Evolutionary conservation across 805 yeast species (phyloP).

Genomic region (Maudiozyma saulgeensis): DNA sequence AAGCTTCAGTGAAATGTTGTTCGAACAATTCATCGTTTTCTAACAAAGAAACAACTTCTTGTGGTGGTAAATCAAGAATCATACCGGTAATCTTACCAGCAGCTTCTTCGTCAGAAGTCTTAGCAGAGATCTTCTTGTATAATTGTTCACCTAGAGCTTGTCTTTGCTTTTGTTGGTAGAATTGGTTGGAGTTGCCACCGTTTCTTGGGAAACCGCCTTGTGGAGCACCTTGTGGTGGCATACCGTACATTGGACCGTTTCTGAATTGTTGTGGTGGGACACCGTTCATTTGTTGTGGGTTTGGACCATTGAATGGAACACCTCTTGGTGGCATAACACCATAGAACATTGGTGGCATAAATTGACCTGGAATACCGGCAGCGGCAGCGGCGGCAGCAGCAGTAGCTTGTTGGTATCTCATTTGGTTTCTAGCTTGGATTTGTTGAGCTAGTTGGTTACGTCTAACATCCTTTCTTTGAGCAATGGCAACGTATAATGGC

Average conservation of each 20-base stretch:
- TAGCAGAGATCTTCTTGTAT: constrained; percentile 83
- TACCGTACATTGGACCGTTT: constrained; percentile 81
- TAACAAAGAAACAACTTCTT: constrained; percentile 78
- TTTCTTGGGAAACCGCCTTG: constrained; percentile 43
- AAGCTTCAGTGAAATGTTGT: constrained; percentile 89
- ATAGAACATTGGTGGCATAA: constrained; percentile 33
- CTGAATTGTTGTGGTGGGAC: constrained; percentile 57
- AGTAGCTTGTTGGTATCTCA: constrained; percentile 96
- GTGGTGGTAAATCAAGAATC: constrained; percentile 91
- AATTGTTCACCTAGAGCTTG: constrained; percentile 96
- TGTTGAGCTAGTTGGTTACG: constrained; percentile 95
- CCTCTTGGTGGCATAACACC: constrained; percentile 72
- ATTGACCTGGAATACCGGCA: constrained; percentile 33
- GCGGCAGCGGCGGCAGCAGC: constrained; percentile 36
- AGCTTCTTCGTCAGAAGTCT: constrained; percentile 84
- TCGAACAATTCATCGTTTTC: constrained; percentile 85
- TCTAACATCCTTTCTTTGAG: constrained; percentile 97
- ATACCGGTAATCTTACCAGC: constrained; percentile 99
- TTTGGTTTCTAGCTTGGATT: constrained; percentile 94
- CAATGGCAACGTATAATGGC: constrained; percentile 96
- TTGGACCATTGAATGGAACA: constrained; percentile 68
- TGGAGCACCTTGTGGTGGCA: constrained; percentile 63
- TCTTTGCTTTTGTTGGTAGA: constrained; percentile 87
- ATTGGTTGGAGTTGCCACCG: constrained; percentile 27
- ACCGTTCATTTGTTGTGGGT: constrained; percentile 71